phyloP scores from a whole-genome alignment of 2,329 filamentous ascomycete genomes.

The Simplicillium sp. region DNA sequence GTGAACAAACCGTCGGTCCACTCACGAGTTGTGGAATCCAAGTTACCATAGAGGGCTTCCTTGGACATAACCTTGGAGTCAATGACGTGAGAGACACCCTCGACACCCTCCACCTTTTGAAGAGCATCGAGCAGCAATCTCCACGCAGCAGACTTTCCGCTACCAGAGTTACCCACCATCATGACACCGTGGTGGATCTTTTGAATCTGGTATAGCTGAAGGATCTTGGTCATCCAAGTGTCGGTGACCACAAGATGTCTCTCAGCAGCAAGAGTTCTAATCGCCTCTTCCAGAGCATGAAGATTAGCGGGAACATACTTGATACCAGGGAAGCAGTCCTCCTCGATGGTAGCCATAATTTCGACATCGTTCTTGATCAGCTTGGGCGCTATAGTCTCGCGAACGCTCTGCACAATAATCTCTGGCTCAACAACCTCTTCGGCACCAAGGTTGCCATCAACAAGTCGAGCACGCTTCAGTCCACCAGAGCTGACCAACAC shows the following conservation, averaged over 20 bases:
- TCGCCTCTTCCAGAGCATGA: slow-evolving; percentile 67
- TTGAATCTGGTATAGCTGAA: slow-evolving; percentile 97
- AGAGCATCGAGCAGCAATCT: slow-evolving; percentile 83
- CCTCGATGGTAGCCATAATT: slow-evolving; percentile 76
- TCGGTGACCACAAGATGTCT: slow-evolving; percentile 85
- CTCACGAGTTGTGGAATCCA: slow-evolving; percentile 94
- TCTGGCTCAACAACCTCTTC: slow-evolving; percentile 82
- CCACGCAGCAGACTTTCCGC: slow-evolving; percentile 95
- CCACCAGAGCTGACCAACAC: slow-evolving; percentile 96
- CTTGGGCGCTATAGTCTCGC: slow-evolving; percentile 97
- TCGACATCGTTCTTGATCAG: slow-evolving; percentile 88
- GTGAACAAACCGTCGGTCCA: slow-evolving; percentile 99
- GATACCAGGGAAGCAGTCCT: slow-evolving; percentile 81
- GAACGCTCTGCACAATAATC: slow-evolving; percentile 96
- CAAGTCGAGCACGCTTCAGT: slow-evolving; percentile 75
- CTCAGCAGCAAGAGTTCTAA: slow-evolving; percentile 73
- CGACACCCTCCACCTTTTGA: slow-evolving; percentile 80
- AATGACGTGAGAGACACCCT: slow-evolving; percentile 94
- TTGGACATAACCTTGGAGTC: slow-evolving; percentile 99
- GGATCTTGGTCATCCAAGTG: slow-evolving; percentile 92
- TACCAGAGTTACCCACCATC: slow-evolving; percentile 99
- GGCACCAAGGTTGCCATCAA: slow-evolving; percentile 46
- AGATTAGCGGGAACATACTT: slow-evolving; percentile 87
- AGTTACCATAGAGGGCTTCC: slow-evolving; percentile 87
- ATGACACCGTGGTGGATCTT: slow-evolving; percentile 98